Evolutionary conservation across 768 basidiomycete genomes (phyloP), one percentile per base, ranked within the genome.

Genomic region (Amanita brunnescens): DNA sequence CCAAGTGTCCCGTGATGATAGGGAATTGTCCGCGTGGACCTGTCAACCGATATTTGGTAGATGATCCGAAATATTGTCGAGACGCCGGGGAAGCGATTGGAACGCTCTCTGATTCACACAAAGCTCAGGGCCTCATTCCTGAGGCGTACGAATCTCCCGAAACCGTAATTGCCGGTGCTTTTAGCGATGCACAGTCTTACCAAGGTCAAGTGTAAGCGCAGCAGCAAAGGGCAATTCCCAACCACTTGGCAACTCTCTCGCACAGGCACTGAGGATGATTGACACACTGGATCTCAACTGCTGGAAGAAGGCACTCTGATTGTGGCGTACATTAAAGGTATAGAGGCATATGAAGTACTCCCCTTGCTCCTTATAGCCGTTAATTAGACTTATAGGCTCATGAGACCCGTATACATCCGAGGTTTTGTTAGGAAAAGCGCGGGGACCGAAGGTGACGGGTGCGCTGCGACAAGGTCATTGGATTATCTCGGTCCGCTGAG

Each of bases 381-480:
- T 10, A 16, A 5, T 16, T 35, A 16, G n/a, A 35, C 5, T 35
- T 35, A 35, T 35, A 35, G 34, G 12, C 34, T 35, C 34, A n/a
- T n/a, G 23, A 10, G 16, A 24, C 9, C 14, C 6, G 29, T 14
- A 13, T 26, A 24, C 16, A 38, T 44, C 42, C 42, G 26, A 44
- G 42, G 42, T 44, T 29, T 44, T 44, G 42, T 30, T 26, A 24
- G 42, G 23, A 44, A 44, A 16, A 44, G 42, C 42, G 42, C 42
- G 42, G 42, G 41, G 42, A 29, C 42, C 42, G 42, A 44, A 29
- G 42, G 16, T 29, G 42, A 29, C 42, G 42, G 42, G n/a, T 16
- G 26, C 42, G n/a, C 26, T 44, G 42, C 16, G 26, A 23, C n/a
- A n/a, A 41, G 20, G 39, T 18, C 42, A 12, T 29, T 39, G 38